Percentiles rank a stretch among this genome's conserved stretches.
phyloP scores from a whole-genome alignment of 768 basidiomycete species.

The Phlebiopsis flavidoalba region DNA sequence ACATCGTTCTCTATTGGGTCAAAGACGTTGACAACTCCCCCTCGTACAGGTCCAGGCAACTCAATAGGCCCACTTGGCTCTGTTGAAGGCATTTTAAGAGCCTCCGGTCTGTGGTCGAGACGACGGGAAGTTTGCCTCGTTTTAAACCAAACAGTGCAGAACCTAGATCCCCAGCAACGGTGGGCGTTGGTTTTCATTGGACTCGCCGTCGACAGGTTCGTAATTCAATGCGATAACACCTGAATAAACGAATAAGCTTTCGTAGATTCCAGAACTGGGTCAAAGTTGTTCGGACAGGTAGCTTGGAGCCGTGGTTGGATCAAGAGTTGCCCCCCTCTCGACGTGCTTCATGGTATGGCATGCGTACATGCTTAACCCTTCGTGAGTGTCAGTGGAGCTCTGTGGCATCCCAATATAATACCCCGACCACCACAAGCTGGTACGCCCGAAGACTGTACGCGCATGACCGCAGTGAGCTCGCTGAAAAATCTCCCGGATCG shows the following conservation, averaged over 20 bases:
- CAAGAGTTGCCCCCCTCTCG: conserved; percentile 30
- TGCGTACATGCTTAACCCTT: conserved; percentile 33
- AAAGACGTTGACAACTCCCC: background rate
- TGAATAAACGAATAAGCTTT: background rate
- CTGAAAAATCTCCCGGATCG: conserved; percentile 5
- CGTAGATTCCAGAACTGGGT: conserved; percentile 8
- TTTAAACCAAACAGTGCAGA: background rate
- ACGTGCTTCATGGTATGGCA: conserved; percentile 42
- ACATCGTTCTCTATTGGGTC: background rate
- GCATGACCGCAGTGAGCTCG: conserved; percentile 2
- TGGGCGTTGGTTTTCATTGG: conserved; percentile 14
- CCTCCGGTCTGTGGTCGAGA: conserved; percentile 3
- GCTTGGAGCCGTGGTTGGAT: conserved; percentile 16
- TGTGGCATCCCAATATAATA: background rate
- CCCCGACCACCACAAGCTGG: conserved; percentile 1
- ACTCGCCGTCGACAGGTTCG: conserved; percentile 14
- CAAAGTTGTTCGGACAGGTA: background rate
- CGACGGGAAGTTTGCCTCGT: background rate
- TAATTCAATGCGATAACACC: background rate
- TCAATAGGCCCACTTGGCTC: conserved; percentile 12
- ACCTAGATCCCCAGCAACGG: background rate
- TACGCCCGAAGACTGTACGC: conserved; percentile 15
- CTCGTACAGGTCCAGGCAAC: conserved; percentile 9
- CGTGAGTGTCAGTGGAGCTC: conserved; percentile 19
- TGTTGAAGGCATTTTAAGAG: conserved; percentile 12